Evolutionary conservation across 2,329 filamentous ascomycete species (phyloP), one percentile per base, ranked within the genome.

Genomic region (Fusarium globosum): DNA sequence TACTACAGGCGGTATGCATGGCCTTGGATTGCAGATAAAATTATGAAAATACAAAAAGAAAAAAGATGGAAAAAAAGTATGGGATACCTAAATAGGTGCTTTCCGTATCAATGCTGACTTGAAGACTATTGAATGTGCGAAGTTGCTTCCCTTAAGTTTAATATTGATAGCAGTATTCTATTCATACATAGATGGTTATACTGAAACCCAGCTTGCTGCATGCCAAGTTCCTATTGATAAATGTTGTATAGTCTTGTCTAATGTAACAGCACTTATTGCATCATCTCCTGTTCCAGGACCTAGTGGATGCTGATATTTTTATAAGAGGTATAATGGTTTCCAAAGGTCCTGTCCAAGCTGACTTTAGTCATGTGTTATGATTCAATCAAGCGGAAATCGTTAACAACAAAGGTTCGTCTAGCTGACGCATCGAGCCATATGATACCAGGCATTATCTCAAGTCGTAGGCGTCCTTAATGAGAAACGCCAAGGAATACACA

Each of bases 41-140:
- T 5, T 39, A 26, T 21, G 8, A 15, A 28, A 55, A 21, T 3
- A 21, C 2, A 7, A 38, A n/a, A 53, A 26, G 3, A 14, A 33
- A 33, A 33, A 26, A 21, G 0, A 6, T 16, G 2, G 26, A 26
- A 39, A n/a, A 18, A 7, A 13, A 20, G 2, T 7, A 28, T n/a
- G 1, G 26, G 26, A 26, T 26, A 26, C 26, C 26, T 26, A 55
- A 1, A 28, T 55, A 16, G 1, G n/a, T 26, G 10, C 23, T 39
- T 53, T 38, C 10, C 7, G 2, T 13, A n/a, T 7, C 16, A 20
- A 16, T 28, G 20, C 23, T 28, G 4, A 10, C 7, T 8, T 26
- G 7, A 53, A 28, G 10, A 28, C 4, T 6, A 9, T 18, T n/a
- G 3, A 16, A 39, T 28, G 20, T 53, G 23, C 10, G 18, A 28